phyloP scores from a whole-genome alignment of 345 rosid species.

The Salix suchowensis region DNA sequence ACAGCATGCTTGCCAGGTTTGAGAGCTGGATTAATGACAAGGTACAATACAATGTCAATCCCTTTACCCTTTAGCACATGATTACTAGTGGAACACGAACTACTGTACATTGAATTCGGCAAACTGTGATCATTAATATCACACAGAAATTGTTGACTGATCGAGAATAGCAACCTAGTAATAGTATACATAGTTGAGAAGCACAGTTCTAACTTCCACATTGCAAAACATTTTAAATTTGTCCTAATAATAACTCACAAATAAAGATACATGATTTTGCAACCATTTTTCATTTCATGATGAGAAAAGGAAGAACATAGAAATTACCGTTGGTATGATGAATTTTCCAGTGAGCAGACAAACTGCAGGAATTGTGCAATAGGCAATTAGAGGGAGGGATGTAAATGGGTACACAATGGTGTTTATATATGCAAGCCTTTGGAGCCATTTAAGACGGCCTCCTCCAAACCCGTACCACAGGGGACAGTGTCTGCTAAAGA shows the following conservation, averaged over 20 bases:
- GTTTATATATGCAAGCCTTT: constrained; percentile 84
- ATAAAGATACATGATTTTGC: neutral
- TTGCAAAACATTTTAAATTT: neutral
- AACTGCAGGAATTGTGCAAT: constrained; percentile 84
- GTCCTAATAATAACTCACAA: neutral
- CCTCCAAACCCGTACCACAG: constrained; percentile 95
- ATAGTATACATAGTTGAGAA: neutral
- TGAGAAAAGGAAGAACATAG: neutral
- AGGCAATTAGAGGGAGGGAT: constrained; percentile 88
- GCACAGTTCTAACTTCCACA: neutral
- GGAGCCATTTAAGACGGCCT: constrained; percentile 91
- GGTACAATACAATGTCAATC: neutral
- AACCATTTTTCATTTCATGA: neutral
- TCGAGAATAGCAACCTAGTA: neutral
- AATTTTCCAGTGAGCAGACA: constrained; percentile 97
- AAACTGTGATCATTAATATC: neutral
- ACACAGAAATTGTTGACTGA: neutral
- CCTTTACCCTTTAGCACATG: neutral
- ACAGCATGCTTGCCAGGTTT: constrained; percentile 77
- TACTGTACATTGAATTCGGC: neutral
- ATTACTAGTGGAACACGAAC: neutral
- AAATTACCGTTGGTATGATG: constrained; percentile 86
- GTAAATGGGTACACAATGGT: constrained; percentile 98
- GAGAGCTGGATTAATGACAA: constrained; percentile 56
- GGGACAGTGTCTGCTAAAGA: constrained; percentile 94